A percentile compares a stretch with the other conserved stretches of the same genome.
phyloP scores from a whole-genome alignment of 2,329 filamentous ascomycete genomes.

The Colletotrichum cuscutae region DNA sequence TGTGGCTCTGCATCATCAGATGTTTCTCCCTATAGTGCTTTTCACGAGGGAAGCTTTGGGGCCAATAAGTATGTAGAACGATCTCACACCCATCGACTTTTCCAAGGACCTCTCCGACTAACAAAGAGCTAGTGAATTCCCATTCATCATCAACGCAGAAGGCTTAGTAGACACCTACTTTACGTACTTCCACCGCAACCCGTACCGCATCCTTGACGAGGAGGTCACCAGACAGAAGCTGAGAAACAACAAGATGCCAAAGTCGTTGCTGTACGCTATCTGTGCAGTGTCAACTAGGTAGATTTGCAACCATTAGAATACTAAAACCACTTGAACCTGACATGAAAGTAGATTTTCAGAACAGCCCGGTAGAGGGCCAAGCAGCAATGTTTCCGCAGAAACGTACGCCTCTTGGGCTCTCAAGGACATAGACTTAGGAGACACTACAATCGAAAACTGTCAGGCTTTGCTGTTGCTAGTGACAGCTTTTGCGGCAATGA shows the following conservation, averaged over 20 bases:
- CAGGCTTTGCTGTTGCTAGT: slow-evolving; percentile 15
- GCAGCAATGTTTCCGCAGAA: slow-evolving; percentile 24
- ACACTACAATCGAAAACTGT: slow-evolving; percentile 13
- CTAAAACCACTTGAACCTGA: background rate
- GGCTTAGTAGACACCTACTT: slow-evolving; percentile 25
- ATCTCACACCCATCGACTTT: background rate
- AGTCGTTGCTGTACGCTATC: slow-evolving; percentile 9
- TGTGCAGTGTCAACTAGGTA: slow-evolving; percentile 29
- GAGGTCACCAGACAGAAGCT: background rate
- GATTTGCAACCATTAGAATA: background rate
- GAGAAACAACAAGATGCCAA: slow-evolving; percentile 19
- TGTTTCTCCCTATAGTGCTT: slow-evolving; percentile 6
- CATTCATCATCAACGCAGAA: slow-evolving; percentile 16
- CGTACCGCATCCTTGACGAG: slow-evolving; percentile 23
- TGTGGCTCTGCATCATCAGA: slow-evolving; percentile 21
- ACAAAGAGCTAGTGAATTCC: background rate
- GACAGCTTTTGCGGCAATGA: slow-evolving; percentile 13
- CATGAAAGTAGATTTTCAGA: slow-evolving; percentile 1
- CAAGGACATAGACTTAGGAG: slow-evolving; percentile 6
- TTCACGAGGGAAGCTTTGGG: slow-evolving; percentile 2
- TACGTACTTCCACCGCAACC: slow-evolving; percentile 20
- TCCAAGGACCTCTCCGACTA: background rate
- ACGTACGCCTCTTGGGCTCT: slow-evolving; percentile 22
- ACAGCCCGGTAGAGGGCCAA: slow-evolving; percentile 8
- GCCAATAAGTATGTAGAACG: slow-evolving; percentile 1